Percentiles rank a stretch among this genome's conserved stretches.
phyloP scores from a whole-genome alignment of 345 rosid species.

The Eucalyptus pumila region DNA sequence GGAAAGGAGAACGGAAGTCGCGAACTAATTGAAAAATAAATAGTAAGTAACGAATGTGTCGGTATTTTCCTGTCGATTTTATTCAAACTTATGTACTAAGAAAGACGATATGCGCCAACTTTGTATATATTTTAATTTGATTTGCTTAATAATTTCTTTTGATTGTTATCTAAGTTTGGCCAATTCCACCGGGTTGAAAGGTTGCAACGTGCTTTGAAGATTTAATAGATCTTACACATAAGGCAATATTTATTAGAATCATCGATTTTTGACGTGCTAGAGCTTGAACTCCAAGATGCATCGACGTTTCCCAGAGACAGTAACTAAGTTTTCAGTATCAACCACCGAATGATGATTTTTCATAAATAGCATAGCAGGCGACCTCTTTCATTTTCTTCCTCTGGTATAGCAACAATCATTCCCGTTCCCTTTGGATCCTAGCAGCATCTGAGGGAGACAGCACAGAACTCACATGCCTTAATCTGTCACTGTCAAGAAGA shows the following conservation, averaged over 20 bases:
- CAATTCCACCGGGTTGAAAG: too few species aligned
- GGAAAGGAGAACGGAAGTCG: not conserved
- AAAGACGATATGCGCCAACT: not conserved
- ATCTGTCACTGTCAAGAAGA: not conserved
- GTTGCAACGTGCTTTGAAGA: too few species aligned
- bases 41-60: too few species aligned
- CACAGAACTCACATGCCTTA: not conserved
- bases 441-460: not conserved
- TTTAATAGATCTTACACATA: too few species aligned
- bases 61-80: not conserved
- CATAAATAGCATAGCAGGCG: too few species aligned
- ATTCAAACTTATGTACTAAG: not conserved
- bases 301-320: too few species aligned
- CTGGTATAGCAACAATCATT: not conserved
- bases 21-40: not conserved
- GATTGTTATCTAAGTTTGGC: not conserved
- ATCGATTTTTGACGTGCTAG: too few species aligned
- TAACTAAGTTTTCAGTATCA: too few species aligned
- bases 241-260: too few species aligned
- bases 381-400: too few species aligned
- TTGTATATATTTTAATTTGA: not conserved
- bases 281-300: too few species aligned
- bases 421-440: not conserved
- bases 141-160: not conserved
- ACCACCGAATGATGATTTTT: too few species aligned